phyloP scores from a whole-genome alignment of 352 stramenopile genomes.

The Nothophytophthora sp. region DNA sequence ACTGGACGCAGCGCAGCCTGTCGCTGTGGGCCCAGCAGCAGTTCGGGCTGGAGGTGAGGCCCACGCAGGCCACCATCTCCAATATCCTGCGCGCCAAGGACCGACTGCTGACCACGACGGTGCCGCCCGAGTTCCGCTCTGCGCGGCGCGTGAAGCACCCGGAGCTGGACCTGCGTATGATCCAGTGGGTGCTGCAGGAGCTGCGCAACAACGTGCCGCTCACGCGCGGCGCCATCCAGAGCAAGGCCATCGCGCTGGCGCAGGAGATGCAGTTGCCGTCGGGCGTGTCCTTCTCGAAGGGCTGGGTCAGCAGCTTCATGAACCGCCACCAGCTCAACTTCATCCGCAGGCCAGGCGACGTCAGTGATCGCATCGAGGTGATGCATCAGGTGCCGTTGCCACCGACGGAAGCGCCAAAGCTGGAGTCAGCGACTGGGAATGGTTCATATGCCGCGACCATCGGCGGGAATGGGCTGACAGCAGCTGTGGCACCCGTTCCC shows the following conservation, averaged over 20 bases:
- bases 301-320: slow-evolving; percentile 65
- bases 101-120: slow-evolving; percentile 40
- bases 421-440: no score
- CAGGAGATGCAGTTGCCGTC: slow-evolving; percentile 37
- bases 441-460: no score
- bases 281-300: slow-evolving; percentile 57
- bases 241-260: slow-evolving; percentile 34
- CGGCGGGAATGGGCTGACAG: no score
- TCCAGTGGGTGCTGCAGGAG: slow-evolving; percentile 44
- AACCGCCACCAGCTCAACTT: slow-evolving; percentile 52
- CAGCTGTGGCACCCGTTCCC: no score
- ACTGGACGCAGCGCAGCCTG: slow-evolving; percentile 57
- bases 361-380: no score
- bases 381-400: background rate
- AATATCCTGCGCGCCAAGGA: slow-evolving; percentile 55
- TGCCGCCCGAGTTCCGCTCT: slow-evolving; percentile 44
- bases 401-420: background rate
- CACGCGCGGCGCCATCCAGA: slow-evolving; percentile 37
- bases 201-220: slow-evolving; percentile 23
- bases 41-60: slow-evolving; percentile 44
- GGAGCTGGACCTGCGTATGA: slow-evolving; percentile 46
- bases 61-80: slow-evolving; percentile 70
- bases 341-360: slow-evolving; percentile 16
- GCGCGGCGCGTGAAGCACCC: slow-evolving; percentile 49
- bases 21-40: slow-evolving; percentile 54